These are phyloP conservation scores for Tilletia caries DNA, from an alignment of 1,284 basidiomycete species.

Conservation along the genomic window DNA sequence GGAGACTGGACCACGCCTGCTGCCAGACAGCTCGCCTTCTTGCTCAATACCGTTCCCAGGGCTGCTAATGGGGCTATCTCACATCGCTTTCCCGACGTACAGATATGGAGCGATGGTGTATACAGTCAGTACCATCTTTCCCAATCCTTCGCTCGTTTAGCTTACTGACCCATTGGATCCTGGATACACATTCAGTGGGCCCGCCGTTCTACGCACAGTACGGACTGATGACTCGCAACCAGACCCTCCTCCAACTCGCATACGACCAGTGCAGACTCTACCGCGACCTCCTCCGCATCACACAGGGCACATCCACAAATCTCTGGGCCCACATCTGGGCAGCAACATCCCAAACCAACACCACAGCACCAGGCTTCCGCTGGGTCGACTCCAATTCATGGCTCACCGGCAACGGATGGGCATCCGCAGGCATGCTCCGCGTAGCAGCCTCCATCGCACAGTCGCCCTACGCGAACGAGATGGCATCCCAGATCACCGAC, in stretches of 20 bases:
- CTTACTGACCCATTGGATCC: background rate
- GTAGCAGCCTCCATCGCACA: conserved; percentile 70
- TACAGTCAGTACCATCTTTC: conserved; percentile 12
- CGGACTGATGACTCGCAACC: conserved; percentile 68
- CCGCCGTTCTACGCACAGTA: conserved; percentile 90
- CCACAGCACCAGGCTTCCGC: background rate
- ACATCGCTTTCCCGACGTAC: conserved; percentile 35
- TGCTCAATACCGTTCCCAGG: conserved; percentile 65
- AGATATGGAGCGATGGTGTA: conserved; percentile 44
- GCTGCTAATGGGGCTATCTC: conserved; percentile 53
- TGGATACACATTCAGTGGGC: conserved; percentile 61
- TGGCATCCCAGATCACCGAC: conserved; percentile 63
- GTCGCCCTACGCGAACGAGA: conserved; percentile 60
- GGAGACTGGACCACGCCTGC: conserved; percentile 66
- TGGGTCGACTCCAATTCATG: conserved; percentile 56
- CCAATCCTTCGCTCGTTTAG: background rate
- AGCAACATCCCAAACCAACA: conserved; percentile 11
- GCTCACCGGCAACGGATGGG: conserved; percentile 81
- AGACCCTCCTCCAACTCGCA: conserved; percentile 66
- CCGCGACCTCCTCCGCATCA: conserved; percentile 61
- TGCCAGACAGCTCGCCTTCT: conserved; percentile 67
- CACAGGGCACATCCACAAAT: conserved; percentile 58
- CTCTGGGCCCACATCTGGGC: conserved; percentile 44
- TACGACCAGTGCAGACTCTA: conserved; percentile 78
- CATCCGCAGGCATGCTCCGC: conserved; percentile 77